Conservation (phyloP, 2,329 filamentous ascomycete genomes). For the Cladosporium sp. region DNA sequence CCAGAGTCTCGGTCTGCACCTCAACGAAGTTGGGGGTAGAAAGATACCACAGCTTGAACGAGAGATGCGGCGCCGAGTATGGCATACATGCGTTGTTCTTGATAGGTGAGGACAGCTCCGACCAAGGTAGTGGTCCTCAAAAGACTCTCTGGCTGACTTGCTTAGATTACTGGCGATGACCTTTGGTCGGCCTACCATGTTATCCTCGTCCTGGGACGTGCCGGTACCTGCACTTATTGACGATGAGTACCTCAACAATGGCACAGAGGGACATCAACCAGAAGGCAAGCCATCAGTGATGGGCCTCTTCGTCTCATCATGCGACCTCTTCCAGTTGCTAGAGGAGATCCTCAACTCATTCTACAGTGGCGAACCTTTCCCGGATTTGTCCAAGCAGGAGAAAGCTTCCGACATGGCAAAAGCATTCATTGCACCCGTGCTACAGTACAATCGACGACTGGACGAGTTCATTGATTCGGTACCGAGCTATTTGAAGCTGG, state of each 20-base stretch:
- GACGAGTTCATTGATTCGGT: slow-evolving; percentile 26
- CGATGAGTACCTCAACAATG: slow-evolving; percentile 55
- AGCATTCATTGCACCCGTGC: slow-evolving; percentile 24
- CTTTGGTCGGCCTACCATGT: slow-evolving; percentile 33
- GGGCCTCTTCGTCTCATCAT: slow-evolving; percentile 31
- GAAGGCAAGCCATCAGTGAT: slow-evolving; percentile 32
- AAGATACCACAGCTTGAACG: slow-evolving; percentile 62
- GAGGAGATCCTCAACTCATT: slow-evolving; percentile 30
- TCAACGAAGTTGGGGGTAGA: slow-evolving; percentile 55
- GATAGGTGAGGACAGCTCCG: slow-evolving; percentile 48
- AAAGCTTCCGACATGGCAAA: slow-evolving; percentile 21
- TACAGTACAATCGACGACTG: slow-evolving; percentile 26
- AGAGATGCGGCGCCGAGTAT: slow-evolving; percentile 67
- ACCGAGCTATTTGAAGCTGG: slow-evolving; percentile 8
- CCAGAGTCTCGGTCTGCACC: slow-evolving; percentile 67
- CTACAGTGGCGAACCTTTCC: slow-evolving; percentile 24
- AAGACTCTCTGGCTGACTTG: slow-evolving; percentile 42
- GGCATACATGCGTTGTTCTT: slow-evolving; percentile 42
- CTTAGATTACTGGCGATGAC: slow-evolving; percentile 42
- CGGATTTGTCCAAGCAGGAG: slow-evolving; percentile 12
- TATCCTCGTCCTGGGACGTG: slow-evolving; percentile 27
- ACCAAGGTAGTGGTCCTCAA: no score
- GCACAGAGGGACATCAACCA: slow-evolving; percentile 44
- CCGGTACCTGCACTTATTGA: slow-evolving; percentile 40
- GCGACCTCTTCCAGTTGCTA: slow-evolving; percentile 27